Evolutionary conservation across 2,329 filamentous ascomycete genomes (phyloP), one percentile per base, ranked within the genome.

Genomic region (Apiospora malaysiana): DNA sequence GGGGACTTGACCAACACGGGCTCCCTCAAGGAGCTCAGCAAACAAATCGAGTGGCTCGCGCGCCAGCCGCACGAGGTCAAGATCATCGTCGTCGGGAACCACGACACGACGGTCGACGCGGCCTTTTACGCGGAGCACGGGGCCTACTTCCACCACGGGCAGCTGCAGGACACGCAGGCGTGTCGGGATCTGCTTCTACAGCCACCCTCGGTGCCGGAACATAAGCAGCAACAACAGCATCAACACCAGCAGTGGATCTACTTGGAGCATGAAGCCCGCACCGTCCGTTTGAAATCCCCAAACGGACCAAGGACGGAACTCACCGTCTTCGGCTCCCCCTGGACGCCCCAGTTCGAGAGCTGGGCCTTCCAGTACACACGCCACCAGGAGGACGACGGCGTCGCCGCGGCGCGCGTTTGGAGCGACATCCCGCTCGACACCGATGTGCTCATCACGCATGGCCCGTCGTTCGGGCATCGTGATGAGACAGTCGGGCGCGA

Each of bases 1-100:
- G 92, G 93, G 8, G 93, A 95, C 78, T 80, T 95, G 74, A 93
- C 92, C 4, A 94, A 94, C 78, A 89, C 92, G 77, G 93, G 93
- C 21, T 91, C 83, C 73, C 83, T 83, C 73, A 83, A 82, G 8
- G 89, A 91, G 81, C 46, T 68, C 32, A 40, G n/a, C n/a, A 49
- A 51, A 18, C 67, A 68, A 46, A 23, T 68, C 46, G 67, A 49
- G 14, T 68, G 67, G 67, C 47, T 68, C 21, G 45, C 45, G n/a
- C 45, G 46, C 27, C 27, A 42, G 25, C 67, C 67, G 45, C 67
- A 68, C 46, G 67, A 68, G 67, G 67, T 56, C 27, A 68, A 68
- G 47, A 68, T 94, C 73, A 86, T 94, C 49, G 81, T 94, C 74
- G 91, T 91, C 73, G 91, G 92, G 40, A 95, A 94, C 77, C 93